Conservation (phyloP, 805 yeast genomes). For the Candida berthetii region DNA sequence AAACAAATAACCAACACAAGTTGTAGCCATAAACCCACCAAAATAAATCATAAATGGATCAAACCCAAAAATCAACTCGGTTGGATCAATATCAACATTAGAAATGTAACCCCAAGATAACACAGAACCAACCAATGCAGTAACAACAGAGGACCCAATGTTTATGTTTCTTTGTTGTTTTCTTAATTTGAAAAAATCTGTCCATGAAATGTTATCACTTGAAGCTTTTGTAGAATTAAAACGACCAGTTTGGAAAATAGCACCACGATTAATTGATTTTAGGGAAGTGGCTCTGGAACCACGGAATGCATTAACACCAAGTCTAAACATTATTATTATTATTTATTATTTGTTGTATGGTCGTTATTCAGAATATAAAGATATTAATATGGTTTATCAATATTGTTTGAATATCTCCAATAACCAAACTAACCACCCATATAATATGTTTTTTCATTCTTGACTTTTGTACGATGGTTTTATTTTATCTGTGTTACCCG, state of each 20-base stretch:
- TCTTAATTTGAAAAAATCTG: conserved; percentile 69
- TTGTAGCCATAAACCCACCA: conserved; percentile 66
- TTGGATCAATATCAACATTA: conserved; percentile 80
- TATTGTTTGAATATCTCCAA: too few species aligned
- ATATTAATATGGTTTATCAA: too few species aligned
- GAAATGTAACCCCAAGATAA: conserved; percentile 73
- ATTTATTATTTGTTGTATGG: too few species aligned
- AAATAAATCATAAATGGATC: conserved; percentile 83
- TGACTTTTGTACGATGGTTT: too few species aligned
- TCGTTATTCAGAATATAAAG: too few species aligned
- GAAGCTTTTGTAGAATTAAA: background rate
- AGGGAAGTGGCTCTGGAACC: background rate
- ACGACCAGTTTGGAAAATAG: background rate
- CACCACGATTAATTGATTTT: background rate
- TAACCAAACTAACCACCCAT: too few species aligned
- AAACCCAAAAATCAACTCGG: conserved; percentile 78
- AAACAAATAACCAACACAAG: conserved; percentile 68
- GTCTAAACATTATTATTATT: background rate
- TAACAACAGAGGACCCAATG: conserved; percentile 55
- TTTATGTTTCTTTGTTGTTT: conserved; percentile 71
- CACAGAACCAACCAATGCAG: conserved; percentile 61
- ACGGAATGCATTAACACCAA: background rate
- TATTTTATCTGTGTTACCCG: too few species aligned
- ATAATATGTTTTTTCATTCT: too few species aligned
- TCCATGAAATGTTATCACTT: conserved; percentile 49